Base-by-base conservation (phyloP, 148 eudicot genomes). In the Rhododendron mucronatum region DNA sequence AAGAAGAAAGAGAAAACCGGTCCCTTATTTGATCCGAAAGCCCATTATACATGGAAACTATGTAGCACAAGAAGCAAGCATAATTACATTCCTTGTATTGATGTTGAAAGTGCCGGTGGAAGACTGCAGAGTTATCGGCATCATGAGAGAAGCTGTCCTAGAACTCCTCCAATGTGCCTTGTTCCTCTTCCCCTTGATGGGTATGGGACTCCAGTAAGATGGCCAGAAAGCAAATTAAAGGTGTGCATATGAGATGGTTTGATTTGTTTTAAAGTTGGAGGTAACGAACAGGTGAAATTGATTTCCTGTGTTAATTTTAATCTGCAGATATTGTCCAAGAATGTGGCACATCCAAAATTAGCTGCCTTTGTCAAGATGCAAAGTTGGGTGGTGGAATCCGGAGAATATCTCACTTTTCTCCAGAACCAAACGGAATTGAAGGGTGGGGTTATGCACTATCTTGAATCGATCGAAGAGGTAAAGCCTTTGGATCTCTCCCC, bases 31-130 rank as follows among this genome's bases (percentile, higher is more conserved):
- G 96, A 93, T 90, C 93, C 92, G 2, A 95, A 93, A 84, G 92
- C 90, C 51, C 89, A 88, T 47, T 95, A 97, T 90, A 89, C 86
- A 80, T 97, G 99, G 99, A 95, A 93, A 83, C 55, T 88, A 71
- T 97, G 99, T 86, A 92, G 83, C 87, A 89, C 94, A 77, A 94
- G 92, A 86, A 95, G 98, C 90, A 97, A 94, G 89, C 95, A 95
- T 74, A 97, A 97, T 88, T 95, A 95, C 86, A 95, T 97, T 86
- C 99, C 99, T 85, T 97, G 99, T 85, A 95, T 97, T 81, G 99
- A 97, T 87, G 86, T 93, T 86, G 98, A 97, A 87, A 93, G 87
- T 86, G 85, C 90, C 8, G 88, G 81, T 28, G 88, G 91, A 78
- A 95, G 88, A 85, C 47, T 91, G 85, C 95, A 91, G 83, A 91